These are phyloP conservation scores for Botrytis deweyae DNA, from an alignment of 2,329 filamentous ascomycete species.

Conservation along the genomic window DNA sequence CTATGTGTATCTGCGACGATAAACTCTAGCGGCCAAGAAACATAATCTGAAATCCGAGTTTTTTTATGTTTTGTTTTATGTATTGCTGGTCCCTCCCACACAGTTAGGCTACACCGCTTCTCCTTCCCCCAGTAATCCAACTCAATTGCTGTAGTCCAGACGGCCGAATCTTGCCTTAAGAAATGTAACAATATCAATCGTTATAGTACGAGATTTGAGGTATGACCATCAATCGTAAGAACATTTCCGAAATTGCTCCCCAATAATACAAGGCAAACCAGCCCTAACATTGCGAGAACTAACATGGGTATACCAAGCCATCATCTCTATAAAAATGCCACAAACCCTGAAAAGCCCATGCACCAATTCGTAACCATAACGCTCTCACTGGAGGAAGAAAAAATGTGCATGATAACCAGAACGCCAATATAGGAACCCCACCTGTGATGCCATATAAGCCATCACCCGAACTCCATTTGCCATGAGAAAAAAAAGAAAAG, in stretches of 20 bases:
- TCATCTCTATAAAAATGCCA: conserved; percentile 21
- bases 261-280: conserved; percentile 20
- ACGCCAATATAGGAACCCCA: conserved; percentile 11
- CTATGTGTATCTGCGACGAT: conserved; percentile 9
- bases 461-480: conserved; percentile 19
- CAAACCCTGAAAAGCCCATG: conserved; percentile 16
- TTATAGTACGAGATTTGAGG: conserved; percentile 15
- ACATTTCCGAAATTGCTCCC: conserved; percentile 19
- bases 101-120: neutral
- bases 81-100: conserved; percentile 7
- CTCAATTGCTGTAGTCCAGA: conserved; percentile 14
- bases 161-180: conserved; percentile 9
- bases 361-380: conserved; percentile 17
- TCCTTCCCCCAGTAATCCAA: conserved; percentile 18
- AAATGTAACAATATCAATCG: conserved; percentile 15
- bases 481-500: neutral
- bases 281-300: conserved; percentile 19
- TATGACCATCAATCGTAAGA: conserved; percentile 18
- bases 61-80: conserved; percentile 19
- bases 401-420: conserved; percentile 11
- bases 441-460: conserved; percentile 9
- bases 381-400: conserved; percentile 19
- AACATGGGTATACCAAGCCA: conserved; percentile 21
- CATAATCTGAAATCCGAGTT: conserved; percentile 17
- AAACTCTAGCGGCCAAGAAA: conserved; percentile 13